These are phyloP conservation scores for Nakaseomyces delphensis DNA, from an alignment of 1,139 yeast genomes.

Conservation along the genomic window DNA sequence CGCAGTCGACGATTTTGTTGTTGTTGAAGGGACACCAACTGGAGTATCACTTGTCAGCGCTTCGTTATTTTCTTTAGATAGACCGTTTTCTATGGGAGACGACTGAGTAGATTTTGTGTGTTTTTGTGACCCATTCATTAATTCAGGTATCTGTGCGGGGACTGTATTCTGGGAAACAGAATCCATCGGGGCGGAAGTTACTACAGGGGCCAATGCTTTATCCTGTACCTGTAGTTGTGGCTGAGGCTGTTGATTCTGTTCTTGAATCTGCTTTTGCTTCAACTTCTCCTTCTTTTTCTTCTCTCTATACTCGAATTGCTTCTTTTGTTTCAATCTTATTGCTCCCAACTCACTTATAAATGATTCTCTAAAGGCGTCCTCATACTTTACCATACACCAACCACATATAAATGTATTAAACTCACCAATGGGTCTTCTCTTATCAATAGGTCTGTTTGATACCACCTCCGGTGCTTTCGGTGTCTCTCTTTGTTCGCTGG, in stretches of 20 bases:
- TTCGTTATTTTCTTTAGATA: no score
- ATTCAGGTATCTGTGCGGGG: no score
- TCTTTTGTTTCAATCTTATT: constrained; percentile 20
- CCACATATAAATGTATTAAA: constrained; percentile 22
- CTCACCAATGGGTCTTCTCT: constrained; percentile 18
- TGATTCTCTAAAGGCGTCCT: constrained; percentile 18
- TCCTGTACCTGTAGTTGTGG: no score
- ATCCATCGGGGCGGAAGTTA: no score
- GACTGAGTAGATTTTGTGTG: no score
- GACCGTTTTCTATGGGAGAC: no score
- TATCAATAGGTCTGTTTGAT: constrained; percentile 23
- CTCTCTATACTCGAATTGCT: constrained; percentile 25
- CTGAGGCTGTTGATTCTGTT: not conserved
- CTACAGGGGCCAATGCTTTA: no score
- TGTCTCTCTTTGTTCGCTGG: constrained; percentile 9
- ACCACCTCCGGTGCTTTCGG: constrained; percentile 9
- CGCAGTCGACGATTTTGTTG: no score
- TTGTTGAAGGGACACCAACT: no score
- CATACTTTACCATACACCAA: constrained; percentile 21
- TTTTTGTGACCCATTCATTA: no score
- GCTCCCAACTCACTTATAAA: constrained; percentile 24
- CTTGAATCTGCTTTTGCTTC: constrained; percentile 14
- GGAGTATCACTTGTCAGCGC: no score
- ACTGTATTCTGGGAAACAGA: no score
- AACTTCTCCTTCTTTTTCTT: constrained; percentile 21